Conservation (phyloP, 2,329 filamentous ascomycete species). For the Chlorencoelia australis region DNA sequence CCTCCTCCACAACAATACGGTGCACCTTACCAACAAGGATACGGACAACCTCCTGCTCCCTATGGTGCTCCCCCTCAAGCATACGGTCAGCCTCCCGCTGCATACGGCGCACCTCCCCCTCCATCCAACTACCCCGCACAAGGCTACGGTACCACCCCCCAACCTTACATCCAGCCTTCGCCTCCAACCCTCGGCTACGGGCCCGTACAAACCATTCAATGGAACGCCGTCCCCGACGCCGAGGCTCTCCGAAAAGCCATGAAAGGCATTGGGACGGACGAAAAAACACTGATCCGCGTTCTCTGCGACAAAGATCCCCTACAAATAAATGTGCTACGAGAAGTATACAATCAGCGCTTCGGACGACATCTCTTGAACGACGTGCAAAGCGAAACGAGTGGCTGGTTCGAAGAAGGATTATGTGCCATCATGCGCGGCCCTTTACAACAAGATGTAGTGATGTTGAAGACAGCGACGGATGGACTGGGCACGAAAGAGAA, state of each 20-base stretch:
- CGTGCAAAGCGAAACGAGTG: slow-evolving; percentile 65
- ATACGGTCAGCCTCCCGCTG: slow-evolving; percentile 22
- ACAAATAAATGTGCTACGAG: slow-evolving; percentile 59
- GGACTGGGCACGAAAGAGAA: slow-evolving; percentile 80
- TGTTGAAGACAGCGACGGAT: slow-evolving; percentile 60
- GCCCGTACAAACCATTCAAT: slow-evolving; percentile 52
- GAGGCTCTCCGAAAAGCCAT: slow-evolving; percentile 69
- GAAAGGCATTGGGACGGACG: slow-evolving; percentile 90
- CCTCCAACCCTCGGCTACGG: slow-evolving; percentile 70
- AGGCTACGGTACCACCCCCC: too few relatives aligned
- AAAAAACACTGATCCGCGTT: slow-evolving; percentile 61
- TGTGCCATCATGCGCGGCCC: slow-evolving; percentile 71
- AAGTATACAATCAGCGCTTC: slow-evolving; percentile 54
- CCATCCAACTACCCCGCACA: too few relatives aligned
- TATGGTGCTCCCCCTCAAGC: slow-evolving; percentile 23
- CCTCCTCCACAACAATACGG: too few relatives aligned
- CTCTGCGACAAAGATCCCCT: slow-evolving; percentile 67
- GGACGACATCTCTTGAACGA: slow-evolving; percentile 65
- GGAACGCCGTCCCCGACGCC: slow-evolving; percentile 59
- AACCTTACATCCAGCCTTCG: too few relatives aligned
- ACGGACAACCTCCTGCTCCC: too few relatives aligned
- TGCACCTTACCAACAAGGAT: slow-evolving; percentile 3
- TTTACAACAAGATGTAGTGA: slow-evolving; percentile 62
- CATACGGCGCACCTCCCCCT: slow-evolving; percentile 7
- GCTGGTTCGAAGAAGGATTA: slow-evolving; percentile 65